These are phyloP conservation scores for Leccinum subfulvum DNA, from an alignment of 1,284 basidiomycete species.

Conservation along the genomic window DNA sequence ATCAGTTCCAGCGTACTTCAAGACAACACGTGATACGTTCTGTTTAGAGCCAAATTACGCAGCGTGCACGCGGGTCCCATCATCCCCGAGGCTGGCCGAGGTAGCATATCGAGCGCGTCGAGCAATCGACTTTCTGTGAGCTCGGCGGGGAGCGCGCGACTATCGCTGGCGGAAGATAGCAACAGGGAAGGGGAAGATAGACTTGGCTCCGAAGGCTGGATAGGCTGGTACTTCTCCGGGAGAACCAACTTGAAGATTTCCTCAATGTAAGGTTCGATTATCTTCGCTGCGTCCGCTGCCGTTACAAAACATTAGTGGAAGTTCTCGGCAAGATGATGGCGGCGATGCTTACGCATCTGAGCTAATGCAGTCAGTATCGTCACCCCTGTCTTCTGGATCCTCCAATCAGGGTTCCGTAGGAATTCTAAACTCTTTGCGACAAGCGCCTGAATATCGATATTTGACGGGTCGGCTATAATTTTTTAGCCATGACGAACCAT, in stretches of 20 bases:
- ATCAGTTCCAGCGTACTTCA: neutral
- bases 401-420: slow-evolving; percentile 14
- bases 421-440: slow-evolving; percentile 13
- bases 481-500: neutral
- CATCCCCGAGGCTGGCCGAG: slow-evolving; percentile 21
- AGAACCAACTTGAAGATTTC: slow-evolving; percentile 23
- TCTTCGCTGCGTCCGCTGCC: slow-evolving; percentile 17
- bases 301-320: neutral
- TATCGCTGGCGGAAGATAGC: neutral
- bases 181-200: neutral
- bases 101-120: neutral
- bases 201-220: neutral
- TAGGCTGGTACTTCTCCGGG: slow-evolving; percentile 9
- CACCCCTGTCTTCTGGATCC: slow-evolving; percentile 25
- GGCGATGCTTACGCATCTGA: slow-evolving; percentile 17
- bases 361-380: slow-evolving; percentile 23
- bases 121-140: neutral
- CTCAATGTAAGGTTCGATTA: slow-evolving; percentile 10
- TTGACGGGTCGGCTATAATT: slow-evolving; percentile 7
- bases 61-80: slow-evolving; percentile 27
- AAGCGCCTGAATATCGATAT: slow-evolving; percentile 11
- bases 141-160: neutral
- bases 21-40: slow-evolving; percentile 1
- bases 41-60: slow-evolving; percentile 16
- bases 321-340: neutral